Evolutionary conservation across 345 rosid genomes (phyloP).

Genomic region (Eucalyptus marginata): DNA sequence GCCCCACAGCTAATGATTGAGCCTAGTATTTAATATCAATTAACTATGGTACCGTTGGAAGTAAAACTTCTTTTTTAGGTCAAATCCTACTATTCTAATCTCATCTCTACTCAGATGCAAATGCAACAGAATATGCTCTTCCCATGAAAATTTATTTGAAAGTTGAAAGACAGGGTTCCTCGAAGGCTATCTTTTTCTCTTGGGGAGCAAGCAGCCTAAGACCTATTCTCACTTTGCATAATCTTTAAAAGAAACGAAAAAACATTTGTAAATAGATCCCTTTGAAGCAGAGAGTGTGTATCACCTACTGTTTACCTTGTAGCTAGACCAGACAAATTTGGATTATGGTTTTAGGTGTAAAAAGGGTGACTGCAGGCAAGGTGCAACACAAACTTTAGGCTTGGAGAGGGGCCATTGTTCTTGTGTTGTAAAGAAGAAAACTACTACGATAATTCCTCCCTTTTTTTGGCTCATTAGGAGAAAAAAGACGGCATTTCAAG

Average conservation of each 20-base stretch:
- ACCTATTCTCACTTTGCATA: not conserved
- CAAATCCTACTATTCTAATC: not conserved
- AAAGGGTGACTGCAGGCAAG: not conserved
- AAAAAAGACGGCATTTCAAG: not conserved
- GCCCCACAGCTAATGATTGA: not conserved
- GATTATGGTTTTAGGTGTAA: not conserved
- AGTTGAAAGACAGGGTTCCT: not conserved
- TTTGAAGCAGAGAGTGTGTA: not conserved
- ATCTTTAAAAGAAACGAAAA: not conserved
- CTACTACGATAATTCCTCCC: not conserved
- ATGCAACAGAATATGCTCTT: not conserved
- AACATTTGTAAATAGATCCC: not conserved
- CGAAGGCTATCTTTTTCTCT: not conserved
- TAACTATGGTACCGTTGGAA: not conserved
- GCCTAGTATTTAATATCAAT: not conserved
- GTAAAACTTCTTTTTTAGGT: not conserved
- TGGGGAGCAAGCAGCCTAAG: not conserved
- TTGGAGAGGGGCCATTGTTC: not conserved
- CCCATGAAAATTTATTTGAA: not conserved
- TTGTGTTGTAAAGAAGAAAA: not conserved
- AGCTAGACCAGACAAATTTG: not conserved
- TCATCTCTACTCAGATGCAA: not conserved
- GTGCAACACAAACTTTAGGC: not conserved
- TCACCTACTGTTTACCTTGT: not conserved
- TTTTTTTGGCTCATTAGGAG: not conserved